Evolutionary conservation across 1,139 yeast genomes (phyloP).

Genomic region (Pichiaceae sp.): DNA sequence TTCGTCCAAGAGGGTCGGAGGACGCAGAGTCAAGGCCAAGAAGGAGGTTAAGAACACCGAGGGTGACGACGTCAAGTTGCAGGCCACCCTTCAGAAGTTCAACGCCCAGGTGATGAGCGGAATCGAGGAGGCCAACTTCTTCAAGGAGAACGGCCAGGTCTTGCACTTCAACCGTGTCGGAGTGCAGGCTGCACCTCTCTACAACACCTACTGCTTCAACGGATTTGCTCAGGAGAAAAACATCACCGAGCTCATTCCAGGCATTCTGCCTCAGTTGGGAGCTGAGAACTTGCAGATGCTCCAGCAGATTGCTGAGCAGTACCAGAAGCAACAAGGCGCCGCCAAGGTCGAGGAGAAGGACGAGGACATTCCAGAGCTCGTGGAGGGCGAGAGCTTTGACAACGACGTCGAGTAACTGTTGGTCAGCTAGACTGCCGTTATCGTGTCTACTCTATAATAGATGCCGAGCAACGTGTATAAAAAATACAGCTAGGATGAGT

Average conservation of each 20-base stretch:
- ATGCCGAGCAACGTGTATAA: neutral
- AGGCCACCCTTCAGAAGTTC: constrained; percentile 81
- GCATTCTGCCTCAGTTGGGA: constrained; percentile 93
- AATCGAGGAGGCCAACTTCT: constrained; percentile 95
- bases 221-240: constrained; percentile 94
- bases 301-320: constrained; percentile 83
- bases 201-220: constrained; percentile 91
- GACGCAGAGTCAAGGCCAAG: constrained; percentile 81
- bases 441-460: neutral
- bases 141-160: constrained; percentile 93
- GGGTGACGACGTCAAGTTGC: constrained; percentile 85
- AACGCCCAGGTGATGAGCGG: constrained; percentile 84
- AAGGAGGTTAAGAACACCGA: constrained; percentile 53
- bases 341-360: constrained; percentile 38
- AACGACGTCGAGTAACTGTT: constrained; percentile 21
- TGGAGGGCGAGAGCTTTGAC: constrained; percentile 92
- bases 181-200: constrained; percentile 86
- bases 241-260: constrained; percentile 89
- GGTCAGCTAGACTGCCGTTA: neutral
- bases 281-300: constrained; percentile 90
- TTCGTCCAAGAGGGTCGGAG: constrained; percentile 67
- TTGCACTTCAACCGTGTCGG: constrained; percentile 93
- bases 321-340: constrained; percentile 49
- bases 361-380: constrained; percentile 87
- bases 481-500: neutral